Conservation (phyloP, 768 basidiomycete genomes). For the Naganishia onofrii region DNA sequence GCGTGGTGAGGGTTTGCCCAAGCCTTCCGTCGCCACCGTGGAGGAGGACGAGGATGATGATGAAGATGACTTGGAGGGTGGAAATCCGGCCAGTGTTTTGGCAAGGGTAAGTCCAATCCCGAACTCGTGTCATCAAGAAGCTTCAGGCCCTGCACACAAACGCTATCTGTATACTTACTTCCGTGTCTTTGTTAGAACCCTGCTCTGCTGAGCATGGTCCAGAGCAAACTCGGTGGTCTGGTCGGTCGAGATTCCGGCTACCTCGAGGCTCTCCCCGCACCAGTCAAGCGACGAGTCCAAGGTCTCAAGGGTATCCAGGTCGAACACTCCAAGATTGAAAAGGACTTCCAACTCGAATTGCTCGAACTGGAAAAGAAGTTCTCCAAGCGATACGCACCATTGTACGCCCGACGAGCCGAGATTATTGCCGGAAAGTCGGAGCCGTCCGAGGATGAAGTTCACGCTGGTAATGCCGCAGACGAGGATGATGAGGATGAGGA, state of each 20-base stretch:
- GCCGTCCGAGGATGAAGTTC: slow-evolving; percentile 77
- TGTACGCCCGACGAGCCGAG: slow-evolving; percentile 79
- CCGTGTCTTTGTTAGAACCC: slow-evolving; percentile 56
- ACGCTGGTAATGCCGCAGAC: slow-evolving; percentile 70
- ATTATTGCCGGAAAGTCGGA: slow-evolving; percentile 75
- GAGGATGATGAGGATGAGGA: slow-evolving; percentile 59
- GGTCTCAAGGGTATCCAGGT: slow-evolving; percentile 91
- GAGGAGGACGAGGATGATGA: slow-evolving; percentile 73
- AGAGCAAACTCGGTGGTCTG: slow-evolving; percentile 77
- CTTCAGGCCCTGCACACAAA: neutral
- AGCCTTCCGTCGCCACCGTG: slow-evolving; percentile 59
- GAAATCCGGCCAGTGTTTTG: slow-evolving; percentile 49
- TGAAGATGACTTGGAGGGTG: slow-evolving; percentile 59
- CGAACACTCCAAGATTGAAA: slow-evolving; percentile 85
- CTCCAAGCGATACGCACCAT: slow-evolving; percentile 59
- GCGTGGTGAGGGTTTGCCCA: slow-evolving; percentile 66
- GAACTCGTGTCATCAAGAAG: neutral
- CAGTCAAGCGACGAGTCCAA: slow-evolving; percentile 79
- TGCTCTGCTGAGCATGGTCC: slow-evolving; percentile 75
- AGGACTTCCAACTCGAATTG: slow-evolving; percentile 91
- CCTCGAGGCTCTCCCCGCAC: slow-evolving; percentile 78
- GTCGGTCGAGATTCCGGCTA: slow-evolving; percentile 92
- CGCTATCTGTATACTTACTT: neutral
- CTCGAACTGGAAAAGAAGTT: slow-evolving; percentile 90
- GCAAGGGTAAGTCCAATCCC: slow-evolving; percentile 46